Conservation (phyloP, 2,329 filamentous ascomycete genomes). For the Alternaria brassicae region DNA sequence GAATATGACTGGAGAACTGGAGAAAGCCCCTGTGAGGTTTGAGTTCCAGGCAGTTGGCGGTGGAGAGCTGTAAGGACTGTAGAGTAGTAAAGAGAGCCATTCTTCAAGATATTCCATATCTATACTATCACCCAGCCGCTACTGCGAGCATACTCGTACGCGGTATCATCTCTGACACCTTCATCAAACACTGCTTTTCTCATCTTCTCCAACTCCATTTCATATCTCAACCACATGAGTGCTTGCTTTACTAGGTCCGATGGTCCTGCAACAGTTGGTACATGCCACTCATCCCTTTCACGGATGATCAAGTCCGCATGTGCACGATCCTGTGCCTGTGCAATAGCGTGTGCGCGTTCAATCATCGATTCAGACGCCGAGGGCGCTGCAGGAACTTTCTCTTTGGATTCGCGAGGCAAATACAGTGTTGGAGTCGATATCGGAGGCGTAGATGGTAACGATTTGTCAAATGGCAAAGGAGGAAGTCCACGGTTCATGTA, state of each 20-base stretch:
- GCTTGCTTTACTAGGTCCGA: neutral
- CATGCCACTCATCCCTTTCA: neutral
- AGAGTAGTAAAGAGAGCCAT: neutral
- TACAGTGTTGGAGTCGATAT: neutral
- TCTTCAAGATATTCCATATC: neutral
- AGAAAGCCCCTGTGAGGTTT: neutral
- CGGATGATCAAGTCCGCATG: neutral
- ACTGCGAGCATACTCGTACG: neutral
- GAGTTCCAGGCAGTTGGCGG: neutral
- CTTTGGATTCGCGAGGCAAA: neutral
- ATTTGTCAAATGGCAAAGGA: neutral
- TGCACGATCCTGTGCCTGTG: neutral
- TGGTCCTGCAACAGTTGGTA: neutral
- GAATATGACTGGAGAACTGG: slow-evolving; percentile 1
- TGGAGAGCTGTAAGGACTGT: neutral
- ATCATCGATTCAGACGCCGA: neutral
- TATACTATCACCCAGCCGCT: neutral
- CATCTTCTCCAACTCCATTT: neutral
- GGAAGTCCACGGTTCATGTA: neutral
- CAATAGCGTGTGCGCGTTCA: neutral
- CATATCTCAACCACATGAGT: neutral
- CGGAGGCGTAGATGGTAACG: neutral
- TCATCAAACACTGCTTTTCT: neutral
- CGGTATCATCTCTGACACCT: neutral
- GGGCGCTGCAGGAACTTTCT: neutral